A percentile compares a stretch with the other conserved stretches of the same genome.
These are phyloP conservation scores for Alternaria brassicae DNA, from an alignment of 2,329 filamentous ascomycete species.

Conservation along the genomic window DNA sequence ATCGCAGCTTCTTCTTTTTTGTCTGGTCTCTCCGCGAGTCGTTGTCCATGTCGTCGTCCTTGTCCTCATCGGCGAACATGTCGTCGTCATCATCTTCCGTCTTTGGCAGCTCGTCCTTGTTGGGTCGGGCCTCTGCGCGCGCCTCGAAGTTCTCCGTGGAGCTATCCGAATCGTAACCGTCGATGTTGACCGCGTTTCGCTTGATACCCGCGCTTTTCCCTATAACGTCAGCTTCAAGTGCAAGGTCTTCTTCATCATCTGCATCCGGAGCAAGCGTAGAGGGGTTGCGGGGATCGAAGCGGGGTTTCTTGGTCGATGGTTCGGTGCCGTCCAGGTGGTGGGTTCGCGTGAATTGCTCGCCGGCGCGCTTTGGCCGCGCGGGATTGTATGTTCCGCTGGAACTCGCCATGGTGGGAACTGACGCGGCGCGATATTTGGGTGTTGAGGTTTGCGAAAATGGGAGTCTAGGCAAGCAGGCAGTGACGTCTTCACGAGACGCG, in stretches of 20 bases:
- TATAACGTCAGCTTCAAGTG: slow-evolving; percentile 92
- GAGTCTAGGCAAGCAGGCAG: slow-evolving; percentile 4
- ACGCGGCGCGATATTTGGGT: not conserved
- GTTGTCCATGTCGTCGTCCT: slow-evolving; percentile 61
- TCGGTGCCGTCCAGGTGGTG: slow-evolving; percentile 68
- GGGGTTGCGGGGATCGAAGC: slow-evolving; percentile 94
- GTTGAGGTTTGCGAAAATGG: not conserved
- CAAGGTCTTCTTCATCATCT: slow-evolving; percentile 74
- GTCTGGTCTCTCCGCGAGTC: slow-evolving; percentile 60
- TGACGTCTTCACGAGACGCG: slow-evolving; percentile 21
- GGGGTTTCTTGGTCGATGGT: slow-evolving; percentile 74
- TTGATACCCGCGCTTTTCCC: slow-evolving; percentile 78
- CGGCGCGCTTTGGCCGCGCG: slow-evolving; percentile 81
- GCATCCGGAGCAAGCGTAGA: slow-evolving; percentile 87
- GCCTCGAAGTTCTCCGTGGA: slow-evolving; percentile 90
- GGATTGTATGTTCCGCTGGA: slow-evolving; percentile 51
- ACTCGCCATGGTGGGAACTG: slow-evolving; percentile 33
- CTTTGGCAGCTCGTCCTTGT: slow-evolving; percentile 54
- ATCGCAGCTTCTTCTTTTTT: slow-evolving; percentile 68
- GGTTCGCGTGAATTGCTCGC: slow-evolving; percentile 79
- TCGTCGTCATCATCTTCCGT: slow-evolving; percentile 65
- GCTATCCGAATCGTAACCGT: slow-evolving; percentile 92
- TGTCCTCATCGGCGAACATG: slow-evolving; percentile 81
- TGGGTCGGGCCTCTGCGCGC: slow-evolving; percentile 67
- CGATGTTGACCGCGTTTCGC: slow-evolving; percentile 92